These are phyloP conservation scores for Mortierella sp. DNA, from an alignment of 371 early-diverging fungal genomes.

Conservation along the genomic window DNA sequence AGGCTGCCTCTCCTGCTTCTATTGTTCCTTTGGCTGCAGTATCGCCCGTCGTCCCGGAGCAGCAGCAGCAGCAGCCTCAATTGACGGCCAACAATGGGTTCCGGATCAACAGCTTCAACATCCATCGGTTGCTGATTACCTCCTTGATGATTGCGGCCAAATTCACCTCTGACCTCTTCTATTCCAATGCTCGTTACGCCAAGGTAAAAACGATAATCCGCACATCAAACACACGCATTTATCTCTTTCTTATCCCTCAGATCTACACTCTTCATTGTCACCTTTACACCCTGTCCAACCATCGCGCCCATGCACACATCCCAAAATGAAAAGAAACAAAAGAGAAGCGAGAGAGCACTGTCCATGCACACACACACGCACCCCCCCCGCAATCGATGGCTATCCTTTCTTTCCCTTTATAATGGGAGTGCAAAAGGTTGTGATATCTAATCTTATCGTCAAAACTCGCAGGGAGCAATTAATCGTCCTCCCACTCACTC, in stretches of 20 bases:
- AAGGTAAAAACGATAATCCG: conserved; percentile 63
- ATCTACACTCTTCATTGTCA: neutral
- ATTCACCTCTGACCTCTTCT: conserved; percentile 86
- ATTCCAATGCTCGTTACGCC: conserved; percentile 83
- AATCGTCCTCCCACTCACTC: conserved; percentile 15
- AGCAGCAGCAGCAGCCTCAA: no score
- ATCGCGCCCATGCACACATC: neutral
- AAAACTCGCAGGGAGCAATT: neutral
- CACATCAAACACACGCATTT: neutral
- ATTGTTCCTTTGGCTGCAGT: neutral
- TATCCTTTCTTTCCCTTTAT: neutral
- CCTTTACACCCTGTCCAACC: neutral
- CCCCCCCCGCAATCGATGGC: neutral
- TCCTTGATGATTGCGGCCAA: conserved; percentile 83
- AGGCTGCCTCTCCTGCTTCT: neutral
- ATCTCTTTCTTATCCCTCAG: neutral
- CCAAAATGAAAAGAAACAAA: neutral
- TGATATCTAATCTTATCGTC: neutral
- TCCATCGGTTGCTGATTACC: conserved; percentile 86
- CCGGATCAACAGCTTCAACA: conserved; percentile 68
- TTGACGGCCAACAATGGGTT: conserved; percentile 39
- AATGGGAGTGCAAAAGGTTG: neutral
- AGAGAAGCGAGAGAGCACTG: conserved; percentile 1
- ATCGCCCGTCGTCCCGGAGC: neutral
- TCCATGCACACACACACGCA: neutral